Evolutionary conservation across 2,329 filamentous ascomycete species (phyloP).

Genomic region (Monilinia fructigena): DNA sequence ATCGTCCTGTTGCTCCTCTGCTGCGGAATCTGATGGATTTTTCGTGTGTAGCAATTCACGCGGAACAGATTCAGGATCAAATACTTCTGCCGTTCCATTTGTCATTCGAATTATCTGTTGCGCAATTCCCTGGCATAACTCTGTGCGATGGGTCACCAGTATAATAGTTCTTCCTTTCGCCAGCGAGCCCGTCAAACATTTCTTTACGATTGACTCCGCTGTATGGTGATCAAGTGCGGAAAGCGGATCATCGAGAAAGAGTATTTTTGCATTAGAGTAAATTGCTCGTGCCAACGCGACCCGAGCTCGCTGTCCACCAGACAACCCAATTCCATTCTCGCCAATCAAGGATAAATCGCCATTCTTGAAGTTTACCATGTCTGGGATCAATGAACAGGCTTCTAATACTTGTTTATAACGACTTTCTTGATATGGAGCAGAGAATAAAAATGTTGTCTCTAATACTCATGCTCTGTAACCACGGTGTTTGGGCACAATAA

Average conservation of each 20-base stretch:
- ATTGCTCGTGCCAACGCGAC: constrained; percentile 60
- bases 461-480: constrained; percentile 69
- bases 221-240: constrained; percentile 64
- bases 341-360: constrained; percentile 62
- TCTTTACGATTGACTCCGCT: constrained; percentile 58
- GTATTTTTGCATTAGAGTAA: constrained; percentile 54
- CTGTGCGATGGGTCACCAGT: constrained; percentile 64
- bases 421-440: constrained; percentile 63
- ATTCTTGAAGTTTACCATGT: constrained; percentile 61
- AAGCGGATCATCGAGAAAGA: constrained; percentile 59
- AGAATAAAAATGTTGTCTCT: constrained; percentile 66
- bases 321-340: constrained; percentile 60
- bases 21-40: constrained; percentile 29
- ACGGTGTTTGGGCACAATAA: constrained; percentile 65
- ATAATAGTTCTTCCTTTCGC: constrained; percentile 54
- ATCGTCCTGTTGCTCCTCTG: constrained; percentile 32
- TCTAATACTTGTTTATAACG: constrained; percentile 68
- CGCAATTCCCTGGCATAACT: constrained; percentile 71
- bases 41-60: constrained; percentile 34
- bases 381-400: constrained; percentile 59
- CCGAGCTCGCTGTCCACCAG: constrained; percentile 59
- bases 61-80: constrained; percentile 33
- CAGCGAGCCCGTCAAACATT: constrained; percentile 55
- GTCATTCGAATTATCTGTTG: constrained; percentile 70
- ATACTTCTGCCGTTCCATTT: constrained; percentile 50